Conservation (phyloP, 176 grass and related monocot genomes). For the bread wheat (Triticum aestivum) region IWGSC_CS_RefSeq_v2.1 NC_057795.1:56802685-56803184, state of each 20-base stretch:
- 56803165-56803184: too few relatives aligned
- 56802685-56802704: neutral
- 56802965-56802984: slow-evolving; percentile 13
- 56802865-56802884: slow-evolving; percentile 5
- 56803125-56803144: too few relatives aligned
- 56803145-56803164: too few relatives aligned
- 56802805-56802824: neutral
- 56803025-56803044: slow-evolving; percentile 41
- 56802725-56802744: neutral
- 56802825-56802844: neutral
- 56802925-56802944: neutral
- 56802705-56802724: neutral
- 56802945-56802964: slow-evolving; percentile 17
- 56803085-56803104: too few relatives aligned
- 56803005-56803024: slow-evolving; percentile 48
- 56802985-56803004: slow-evolving; percentile 53
- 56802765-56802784: neutral
- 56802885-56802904: neutral
- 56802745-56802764: neutral
- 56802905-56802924: slow-evolving; percentile 10
- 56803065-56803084: too few relatives aligned
- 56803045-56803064: too few relatives aligned
- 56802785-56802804: neutral
- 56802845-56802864: neutral
- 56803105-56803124: too few relatives aligned